Evolutionary conservation across 2,329 filamentous ascomycete genomes (phyloP).

Genomic region (Diplodia seriata): DNA sequence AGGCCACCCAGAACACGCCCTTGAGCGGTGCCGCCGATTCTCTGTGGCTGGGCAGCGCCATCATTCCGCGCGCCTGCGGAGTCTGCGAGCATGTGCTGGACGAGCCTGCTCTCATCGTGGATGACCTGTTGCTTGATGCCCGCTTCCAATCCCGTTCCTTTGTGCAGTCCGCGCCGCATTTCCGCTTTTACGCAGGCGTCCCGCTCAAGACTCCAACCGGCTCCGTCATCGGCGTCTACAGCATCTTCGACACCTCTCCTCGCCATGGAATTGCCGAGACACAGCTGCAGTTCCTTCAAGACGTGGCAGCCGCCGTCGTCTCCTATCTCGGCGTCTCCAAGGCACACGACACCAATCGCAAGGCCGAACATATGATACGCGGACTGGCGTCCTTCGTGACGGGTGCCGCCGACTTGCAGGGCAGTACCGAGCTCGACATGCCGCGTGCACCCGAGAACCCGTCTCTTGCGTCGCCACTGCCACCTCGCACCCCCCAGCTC

Average conservation of each 20-base stretch:
- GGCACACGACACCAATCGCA: conserved; percentile 34
- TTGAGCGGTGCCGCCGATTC: conserved; percentile 40
- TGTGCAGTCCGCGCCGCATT: not conserved
- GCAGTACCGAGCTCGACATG: not conserved
- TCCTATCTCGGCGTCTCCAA: conserved; percentile 37
- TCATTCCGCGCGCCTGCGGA: conserved; percentile 43
- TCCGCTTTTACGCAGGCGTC: conserved; percentile 42
- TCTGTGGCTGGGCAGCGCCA: conserved; percentile 43
- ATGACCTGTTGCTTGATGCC: not conserved
- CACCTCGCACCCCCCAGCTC: not conserved
- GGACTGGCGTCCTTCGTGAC: conserved; percentile 42
- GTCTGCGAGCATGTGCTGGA: conserved; percentile 38
- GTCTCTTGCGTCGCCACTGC: not conserved
- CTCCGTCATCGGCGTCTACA: conserved; percentile 39
- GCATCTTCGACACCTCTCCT: conserved; percentile 39
- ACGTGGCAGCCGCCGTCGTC: conserved; percentile 40
- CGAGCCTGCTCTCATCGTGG: not conserved
- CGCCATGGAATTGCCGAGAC: conserved; percentile 35
- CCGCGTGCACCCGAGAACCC: not conserved
- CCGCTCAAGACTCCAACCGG: conserved; percentile 38
- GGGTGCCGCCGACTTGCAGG: conserved; percentile 22
- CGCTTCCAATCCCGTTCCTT: conserved; percentile 34
- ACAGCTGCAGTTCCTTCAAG: conserved; percentile 42
- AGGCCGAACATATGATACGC: conserved; percentile 43
- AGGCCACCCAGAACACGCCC: conserved; percentile 42